Conservation (phyloP, 208 protist species). For the Trypanosoma brucei region DNA sequence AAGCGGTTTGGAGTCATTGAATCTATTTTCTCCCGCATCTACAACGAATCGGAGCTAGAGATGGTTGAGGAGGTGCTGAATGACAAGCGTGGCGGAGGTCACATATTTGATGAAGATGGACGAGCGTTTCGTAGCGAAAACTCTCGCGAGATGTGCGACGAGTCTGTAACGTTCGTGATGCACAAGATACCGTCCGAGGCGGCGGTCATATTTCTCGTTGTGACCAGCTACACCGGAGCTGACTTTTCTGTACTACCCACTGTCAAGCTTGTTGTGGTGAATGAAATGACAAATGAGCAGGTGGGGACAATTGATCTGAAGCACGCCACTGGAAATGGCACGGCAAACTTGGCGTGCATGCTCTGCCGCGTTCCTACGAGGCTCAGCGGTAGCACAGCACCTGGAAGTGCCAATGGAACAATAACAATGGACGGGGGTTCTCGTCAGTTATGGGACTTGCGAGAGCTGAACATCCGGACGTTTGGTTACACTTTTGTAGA, state of each 20-base stretch:
- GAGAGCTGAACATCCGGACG: slow-evolving; percentile 70
- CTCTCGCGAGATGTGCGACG: slow-evolving; percentile 57
- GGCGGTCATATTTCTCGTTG: slow-evolving; percentile 63
- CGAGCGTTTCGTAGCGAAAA: slow-evolving; percentile 1
- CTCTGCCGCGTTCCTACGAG: slow-evolving; percentile 41
- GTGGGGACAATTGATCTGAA: slow-evolving; percentile 61
- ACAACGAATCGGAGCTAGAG: slow-evolving; percentile 61
- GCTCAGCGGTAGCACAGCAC: background rate
- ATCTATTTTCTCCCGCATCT: slow-evolving; percentile 58
- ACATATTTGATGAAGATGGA: slow-evolving; percentile 21
- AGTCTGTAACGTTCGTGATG: slow-evolving; percentile 75
- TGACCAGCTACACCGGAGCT: slow-evolving; percentile 75
- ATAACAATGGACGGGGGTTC: background rate
- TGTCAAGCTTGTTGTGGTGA: slow-evolving; percentile 49
- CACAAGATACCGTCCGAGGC: slow-evolving; percentile 62
- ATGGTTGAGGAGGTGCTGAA: slow-evolving; percentile 48
- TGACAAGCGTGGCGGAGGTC: slow-evolving; percentile 26
- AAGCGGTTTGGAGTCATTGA: slow-evolving; percentile 30
- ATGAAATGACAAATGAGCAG: slow-evolving; percentile 57
- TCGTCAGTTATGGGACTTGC: slow-evolving; percentile 57
- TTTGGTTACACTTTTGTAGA: slow-evolving; percentile 82
- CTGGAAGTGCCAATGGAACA: background rate
- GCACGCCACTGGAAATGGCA: slow-evolving; percentile 49
- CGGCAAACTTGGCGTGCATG: slow-evolving; percentile 61
- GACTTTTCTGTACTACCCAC: slow-evolving; percentile 49